Evolutionary conservation across 805 yeast species (phyloP), one percentile per base, ranked within the genome.

Genomic region (Monosporozyma siamensis): DNA sequence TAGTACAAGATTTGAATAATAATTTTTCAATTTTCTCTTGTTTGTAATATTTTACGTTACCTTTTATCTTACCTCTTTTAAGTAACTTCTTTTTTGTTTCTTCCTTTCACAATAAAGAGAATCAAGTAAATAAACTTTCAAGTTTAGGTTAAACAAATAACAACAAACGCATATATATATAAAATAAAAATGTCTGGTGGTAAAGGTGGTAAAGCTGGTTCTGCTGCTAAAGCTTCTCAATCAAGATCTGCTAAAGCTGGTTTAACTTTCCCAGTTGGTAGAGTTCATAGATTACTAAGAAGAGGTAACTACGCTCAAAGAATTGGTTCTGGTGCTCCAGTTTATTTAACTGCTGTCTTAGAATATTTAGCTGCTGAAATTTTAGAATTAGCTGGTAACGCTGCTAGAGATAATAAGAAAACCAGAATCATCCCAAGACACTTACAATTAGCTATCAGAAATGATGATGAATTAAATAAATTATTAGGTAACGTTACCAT

Each of bases 261-360:
- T 70, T 80, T 90, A 66, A 86, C 95, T 61, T 90, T 90, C 94
- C 97, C 97, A 75, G 97, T 90, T 58, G 97, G 97, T 71, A 89
- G 97, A 81, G 92, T 90, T 58, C 96, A 90, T 78, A 82, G 97
- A 75, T 78, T 89, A 59, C 74, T 90, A 65, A 86, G 95, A 80
- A 87, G 83, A 74, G 96, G 95, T 68, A 86, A 89, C 82, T 86
- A 90, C 75, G 95, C 97, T 65, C 95, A 89, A 75, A 82, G 97
- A 76, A 82, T 90, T 60, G 97, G 97, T 79, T 88, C 97, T 56
- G 96, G 95, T 80, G 97, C 97, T 62, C 97, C 97, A 73, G 90
- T 90, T 52, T 90, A 89, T 74, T 77, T 90, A 66, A 89, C 97
- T 57, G 95, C 97, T 44, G 97, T 90, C 45, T 77, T 90, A 61